Conservation (phyloP, 2,329 filamentous ascomycete species). For the Claviceps sp. region DNA sequence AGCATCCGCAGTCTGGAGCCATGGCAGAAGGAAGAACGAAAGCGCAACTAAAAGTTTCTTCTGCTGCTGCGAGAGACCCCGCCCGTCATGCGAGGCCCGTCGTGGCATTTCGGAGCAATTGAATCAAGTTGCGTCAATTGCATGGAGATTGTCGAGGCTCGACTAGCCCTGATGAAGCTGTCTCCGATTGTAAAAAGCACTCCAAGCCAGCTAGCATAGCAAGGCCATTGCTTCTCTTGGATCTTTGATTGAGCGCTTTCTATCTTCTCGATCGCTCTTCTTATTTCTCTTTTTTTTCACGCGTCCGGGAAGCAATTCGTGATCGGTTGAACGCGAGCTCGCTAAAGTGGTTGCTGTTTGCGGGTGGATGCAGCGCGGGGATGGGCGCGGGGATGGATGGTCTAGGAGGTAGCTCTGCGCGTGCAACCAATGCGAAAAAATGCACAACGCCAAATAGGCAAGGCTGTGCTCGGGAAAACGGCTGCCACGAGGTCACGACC, state of each 20-base stretch:
- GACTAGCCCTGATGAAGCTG: constrained; percentile 1
- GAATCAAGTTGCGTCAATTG: not conserved
- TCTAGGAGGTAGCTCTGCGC: not conserved
- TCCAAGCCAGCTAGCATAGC: not conserved
- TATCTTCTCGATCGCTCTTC: not conserved
- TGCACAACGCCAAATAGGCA: not conserved
- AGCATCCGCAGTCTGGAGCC: constrained; percentile 42
- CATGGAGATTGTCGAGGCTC: constrained; percentile 2
- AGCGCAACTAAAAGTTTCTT: constrained; percentile 39
- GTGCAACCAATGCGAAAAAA: not conserved
- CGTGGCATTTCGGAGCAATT: constrained; percentile 37
- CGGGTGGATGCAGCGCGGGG: not conserved
- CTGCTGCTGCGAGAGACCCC: constrained; percentile 30
- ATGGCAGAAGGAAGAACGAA: constrained; percentile 44
- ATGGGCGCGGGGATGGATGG: not conserved
- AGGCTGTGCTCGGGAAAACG: not conserved
- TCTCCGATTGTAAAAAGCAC: constrained; percentile 1
- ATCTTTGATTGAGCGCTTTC: not conserved
- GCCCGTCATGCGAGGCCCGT: constrained; percentile 47
- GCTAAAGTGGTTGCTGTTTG: not conserved
- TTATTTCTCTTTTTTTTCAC: not conserved
- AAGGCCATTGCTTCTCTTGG: not conserved
- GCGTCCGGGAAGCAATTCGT: not conserved
- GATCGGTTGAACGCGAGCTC: not conserved
- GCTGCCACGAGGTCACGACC: not conserved